phyloP scores from a whole-genome alignment of 371 early-diverging fungal genomes.

The Lichtheimia hyalospora region DNA sequence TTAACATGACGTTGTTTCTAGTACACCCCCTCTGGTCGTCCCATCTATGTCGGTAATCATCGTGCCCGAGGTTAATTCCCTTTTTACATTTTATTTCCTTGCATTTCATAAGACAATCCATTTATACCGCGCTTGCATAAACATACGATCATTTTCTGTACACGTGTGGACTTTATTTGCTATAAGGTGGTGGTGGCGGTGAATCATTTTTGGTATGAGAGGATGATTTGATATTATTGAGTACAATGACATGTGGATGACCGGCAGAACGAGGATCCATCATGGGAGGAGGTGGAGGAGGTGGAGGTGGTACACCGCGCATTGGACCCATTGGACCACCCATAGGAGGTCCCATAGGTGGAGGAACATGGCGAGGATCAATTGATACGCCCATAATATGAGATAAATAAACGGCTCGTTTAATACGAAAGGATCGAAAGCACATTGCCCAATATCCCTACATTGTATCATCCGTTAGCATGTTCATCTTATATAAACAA shows the following conservation, averaged over 20 bases:
- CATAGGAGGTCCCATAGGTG: constrained; percentile 1
- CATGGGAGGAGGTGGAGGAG: background rate
- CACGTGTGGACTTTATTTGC: too few species aligned
- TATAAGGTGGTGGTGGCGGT: too few species aligned
- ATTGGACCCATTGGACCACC: background rate
- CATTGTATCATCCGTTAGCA: background rate
- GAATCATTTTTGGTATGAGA: too few species aligned
- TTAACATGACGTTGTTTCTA: constrained; percentile 4
- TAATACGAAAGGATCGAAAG: constrained; percentile 13
- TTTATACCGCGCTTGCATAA: too few species aligned
- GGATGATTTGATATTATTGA: background rate
- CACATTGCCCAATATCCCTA: constrained; percentile 21
- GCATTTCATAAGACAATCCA: too few species aligned
- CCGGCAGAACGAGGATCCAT: background rate
- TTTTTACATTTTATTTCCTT: background rate
- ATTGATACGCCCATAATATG: background rate
- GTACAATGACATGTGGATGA: background rate
- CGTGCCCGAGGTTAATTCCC: constrained; percentile 12
- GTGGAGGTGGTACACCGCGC: background rate
- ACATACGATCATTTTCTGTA: too few species aligned
- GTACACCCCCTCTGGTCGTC: constrained; percentile 35
- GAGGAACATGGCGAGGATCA: background rate
- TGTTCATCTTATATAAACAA: background rate
- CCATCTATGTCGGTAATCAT: constrained; percentile 35
- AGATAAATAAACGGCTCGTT: constrained; percentile 3